phyloP scores from a whole-genome alignment of 768 basidiomycete species.

The Terana coerulea region DNA sequence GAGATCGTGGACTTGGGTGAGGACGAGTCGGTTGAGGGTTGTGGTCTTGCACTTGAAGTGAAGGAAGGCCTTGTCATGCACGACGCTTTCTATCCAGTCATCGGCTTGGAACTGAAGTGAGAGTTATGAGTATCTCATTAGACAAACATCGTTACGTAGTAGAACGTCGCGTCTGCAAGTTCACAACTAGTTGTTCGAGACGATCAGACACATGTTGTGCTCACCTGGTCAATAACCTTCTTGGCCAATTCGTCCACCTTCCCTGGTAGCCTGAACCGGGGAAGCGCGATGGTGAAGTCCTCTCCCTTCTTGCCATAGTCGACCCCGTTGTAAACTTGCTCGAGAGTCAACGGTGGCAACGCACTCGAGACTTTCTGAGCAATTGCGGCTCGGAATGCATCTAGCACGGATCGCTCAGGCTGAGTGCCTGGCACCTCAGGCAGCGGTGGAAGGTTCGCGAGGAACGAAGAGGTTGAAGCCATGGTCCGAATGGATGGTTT shows the following conservation, averaged over 20 bases:
- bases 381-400: conserved; percentile 79
- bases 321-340: conserved; percentile 80
- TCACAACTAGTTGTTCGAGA: background rate
- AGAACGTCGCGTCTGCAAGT: background rate
- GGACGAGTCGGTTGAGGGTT: conserved; percentile 60
- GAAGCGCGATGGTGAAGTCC: conserved; percentile 88
- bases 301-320: conserved; percentile 92
- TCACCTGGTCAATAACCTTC: conserved; percentile 69
- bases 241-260: conserved; percentile 77
- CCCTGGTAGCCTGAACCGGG: conserved; percentile 84
- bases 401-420: conserved; percentile 63
- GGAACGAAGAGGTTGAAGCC: conserved; percentile 12
- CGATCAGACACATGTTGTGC: background rate
- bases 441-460: conserved; percentile 26
- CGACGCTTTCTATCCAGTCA: conserved; percentile 68
- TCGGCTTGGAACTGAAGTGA: conserved; percentile 74
- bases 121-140: background rate
- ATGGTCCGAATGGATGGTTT: conserved; percentile 4
- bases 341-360: conserved; percentile 59
- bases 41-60: conserved; percentile 71
- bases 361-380: conserved; percentile 67
- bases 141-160: background rate
- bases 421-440: conserved; percentile 48
- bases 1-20: conserved; percentile 70
- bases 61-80: conserved; percentile 75